Percentiles rank a stretch among this genome's conserved stretches.
These are phyloP conservation scores for Anthracocystis walkeri DNA, from an alignment of 1,284 basidiomycete species.

Conservation along the genomic window DNA sequence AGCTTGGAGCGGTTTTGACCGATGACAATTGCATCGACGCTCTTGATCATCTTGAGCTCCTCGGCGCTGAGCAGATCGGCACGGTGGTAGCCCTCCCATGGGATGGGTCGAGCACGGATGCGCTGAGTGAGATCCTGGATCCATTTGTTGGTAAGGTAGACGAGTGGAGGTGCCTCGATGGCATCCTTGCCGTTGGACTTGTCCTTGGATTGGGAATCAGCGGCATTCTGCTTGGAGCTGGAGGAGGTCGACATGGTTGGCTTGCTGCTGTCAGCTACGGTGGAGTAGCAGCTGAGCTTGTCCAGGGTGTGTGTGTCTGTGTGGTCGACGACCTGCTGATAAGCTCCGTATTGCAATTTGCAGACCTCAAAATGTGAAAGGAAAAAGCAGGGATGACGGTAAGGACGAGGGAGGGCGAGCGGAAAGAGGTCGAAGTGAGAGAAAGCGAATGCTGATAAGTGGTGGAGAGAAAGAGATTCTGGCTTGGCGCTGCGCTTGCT, in stretches of 20 bases:
- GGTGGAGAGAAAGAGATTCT: too few relatives aligned
- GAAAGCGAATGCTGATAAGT: slow-evolving; percentile 8
- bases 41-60: slow-evolving; percentile 82
- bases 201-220: slow-evolving; percentile 12
- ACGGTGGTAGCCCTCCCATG: slow-evolving; percentile 98
- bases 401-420: not conserved
- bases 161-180: slow-evolving; percentile 73
- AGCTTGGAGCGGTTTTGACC: slow-evolving; percentile 90
- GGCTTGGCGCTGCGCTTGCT: slow-evolving; percentile 2
- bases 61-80: slow-evolving; percentile 89
- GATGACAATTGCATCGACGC: slow-evolving; percentile 82
- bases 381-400: not conserved
- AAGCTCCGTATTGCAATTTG: not conserved
- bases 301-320: too few relatives aligned
- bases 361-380: not conserved
- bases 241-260: slow-evolving; percentile 36
- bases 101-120: slow-evolving; percentile 88
- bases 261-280: not conserved
- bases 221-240: slow-evolving; percentile 20
- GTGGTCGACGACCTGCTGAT: not conserved
- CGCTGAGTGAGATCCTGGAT: slow-evolving; percentile 87
- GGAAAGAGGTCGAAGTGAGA: not conserved
- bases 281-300: not conserved
- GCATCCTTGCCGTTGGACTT: slow-evolving; percentile 17
- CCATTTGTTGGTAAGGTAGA: slow-evolving; percentile 86